Base-by-base conservation (phyloP, 768 basidiomycete genomes). In the Rhodotorula diobovata region DNA sequence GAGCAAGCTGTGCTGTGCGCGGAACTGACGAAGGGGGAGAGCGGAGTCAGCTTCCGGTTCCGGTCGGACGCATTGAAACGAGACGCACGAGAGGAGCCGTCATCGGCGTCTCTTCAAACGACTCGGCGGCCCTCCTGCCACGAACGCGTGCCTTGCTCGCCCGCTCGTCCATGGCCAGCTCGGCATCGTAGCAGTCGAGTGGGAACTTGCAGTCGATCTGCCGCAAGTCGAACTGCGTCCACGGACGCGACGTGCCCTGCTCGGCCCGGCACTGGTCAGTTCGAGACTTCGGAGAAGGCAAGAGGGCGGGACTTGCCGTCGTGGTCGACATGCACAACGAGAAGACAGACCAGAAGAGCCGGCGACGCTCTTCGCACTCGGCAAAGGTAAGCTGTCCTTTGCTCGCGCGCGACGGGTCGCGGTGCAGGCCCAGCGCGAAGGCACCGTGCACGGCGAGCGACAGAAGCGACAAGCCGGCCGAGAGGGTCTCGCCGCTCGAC, bases 141-240 rank as follows among this genome's bases (percentile, higher is more conserved):
- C 70, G 65, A 0, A 62, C 46, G 20, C 67, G 50, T 20, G 72
- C 72, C 28, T 65, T 48, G 2, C 64, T 55, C 5, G 64, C 63
- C 14, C 56, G 60, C 45, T 73, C 72, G 48, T 73, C 70, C 65
- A 71, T 57, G 10, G 28, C 10, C 23, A 73, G 67, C 37, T 73
- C 72, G 16, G 45, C 55, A 30, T 73, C 67, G 50, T 50, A 61
- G 55, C 72, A 73, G 51, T 73, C 72, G 50, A 73, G 72, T 2
- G 72, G 72, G 16, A 73, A 68, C 41, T 66, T 65, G 46, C 51
- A 56, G 61, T 73, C 67, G 51, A 73, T 62, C 25, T 66, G 48
- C 4, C 67, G 60, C 18, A 73, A 57, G 61, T 73, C 72, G 55
- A 73, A 66, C 28, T 66, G 61, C 16, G 61, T 18, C 64, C 67